Base-by-base conservation (phyloP, 306 rosid species). In the Dryas alaskensis region DNA sequence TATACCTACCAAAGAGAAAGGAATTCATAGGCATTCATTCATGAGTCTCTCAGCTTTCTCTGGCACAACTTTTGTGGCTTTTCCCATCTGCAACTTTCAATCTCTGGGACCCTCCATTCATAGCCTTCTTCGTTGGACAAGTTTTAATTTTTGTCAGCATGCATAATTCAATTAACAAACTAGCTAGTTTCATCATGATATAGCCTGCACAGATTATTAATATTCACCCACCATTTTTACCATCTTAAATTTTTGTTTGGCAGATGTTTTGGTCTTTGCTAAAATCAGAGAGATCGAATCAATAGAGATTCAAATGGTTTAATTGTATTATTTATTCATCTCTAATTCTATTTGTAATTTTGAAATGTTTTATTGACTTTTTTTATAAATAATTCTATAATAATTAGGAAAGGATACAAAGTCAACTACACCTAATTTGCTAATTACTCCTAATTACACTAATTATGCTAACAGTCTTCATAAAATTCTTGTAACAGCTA, bases 61-160 rank as follows among this genome's bases (percentile, higher is more conserved):
- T 37, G 10, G 0, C 19, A 14, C 7, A 0, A 45, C 8, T 8
- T 45, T 49, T 25, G 25, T 5, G 14, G 4, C 62, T 40, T 9
- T 66, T 22, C 19, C 43, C 44, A 12, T 66, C 44, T 22, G 10
- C 75, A 14, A 45, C 44, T 57, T 45, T 45, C 75, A 72, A 72
- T 58, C n/a, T 25, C 22, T 3, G 55, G 66, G 66, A 45, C 66
- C 55, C 9, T 44, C 13, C 45, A 13, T 57, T 47, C 54, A 16
- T 71, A 25, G 27, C 45, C 19, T 48, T 13, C 2, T 43, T 16
- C 51, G 57, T 14, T 58, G 10, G 16, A 45, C 14, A 22, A 19
- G 53, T n/a, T 39, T 61, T 37, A 42, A 31, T 2, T 31, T 31
- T 31, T 31, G 67, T 16, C 69, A 8, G 37, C 52, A 44, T 43